Evolutionary conservation across 75 land plant species (phyloP).

Genomic region (Adiantum capillusveneris): DNA sequence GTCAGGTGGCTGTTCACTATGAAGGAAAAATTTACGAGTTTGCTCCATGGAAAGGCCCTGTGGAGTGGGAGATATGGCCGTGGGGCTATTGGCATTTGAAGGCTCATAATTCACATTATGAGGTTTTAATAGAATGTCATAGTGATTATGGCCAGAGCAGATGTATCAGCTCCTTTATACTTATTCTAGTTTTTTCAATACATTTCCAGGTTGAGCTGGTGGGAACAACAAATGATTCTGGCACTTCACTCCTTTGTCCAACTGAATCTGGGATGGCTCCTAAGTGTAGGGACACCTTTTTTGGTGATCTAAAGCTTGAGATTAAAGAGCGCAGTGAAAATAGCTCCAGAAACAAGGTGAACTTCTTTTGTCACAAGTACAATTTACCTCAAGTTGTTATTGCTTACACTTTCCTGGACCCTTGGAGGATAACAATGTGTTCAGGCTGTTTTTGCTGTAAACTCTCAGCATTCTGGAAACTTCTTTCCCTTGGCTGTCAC

Average conservation of each 20-base stretch:
- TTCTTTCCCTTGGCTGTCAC: too few species aligned
- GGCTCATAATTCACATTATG: slow-evolving; percentile 51
- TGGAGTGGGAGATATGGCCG: slow-evolving; percentile 70
- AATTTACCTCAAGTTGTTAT: too few species aligned
- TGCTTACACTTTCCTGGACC: too few species aligned
- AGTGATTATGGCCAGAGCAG: too few species aligned
- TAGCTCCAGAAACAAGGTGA: slow-evolving; percentile 57
- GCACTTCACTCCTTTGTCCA: slow-evolving; percentile 75
- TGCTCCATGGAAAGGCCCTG: slow-evolving; percentile 87
- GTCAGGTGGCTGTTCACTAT: slow-evolving; percentile 77
- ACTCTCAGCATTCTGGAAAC: too few species aligned
- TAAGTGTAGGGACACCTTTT: slow-evolving; percentile 86
- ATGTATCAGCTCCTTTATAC: neutral
- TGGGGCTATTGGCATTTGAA: slow-evolving; percentile 84
- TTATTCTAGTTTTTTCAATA: neutral
- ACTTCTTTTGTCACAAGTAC: too few species aligned
- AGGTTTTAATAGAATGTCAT: slow-evolving; percentile 30
- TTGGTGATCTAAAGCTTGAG: slow-evolving; percentile 52
- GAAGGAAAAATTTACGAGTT: slow-evolving; percentile 78
- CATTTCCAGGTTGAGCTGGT: slow-evolving; percentile 58
- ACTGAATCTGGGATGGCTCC: slow-evolving; percentile 86
- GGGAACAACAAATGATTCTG: slow-evolving; percentile 62
- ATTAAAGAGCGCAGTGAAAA: slow-evolving; percentile 55
- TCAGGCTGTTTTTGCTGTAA: too few species aligned
- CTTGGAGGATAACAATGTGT: too few species aligned